Percentiles rank a stretch among this genome's conserved stretches.
These are phyloP conservation scores for Tylopilus sp. DNA, from an alignment of 768 basidiomycete species.

Conservation along the genomic window DNA sequence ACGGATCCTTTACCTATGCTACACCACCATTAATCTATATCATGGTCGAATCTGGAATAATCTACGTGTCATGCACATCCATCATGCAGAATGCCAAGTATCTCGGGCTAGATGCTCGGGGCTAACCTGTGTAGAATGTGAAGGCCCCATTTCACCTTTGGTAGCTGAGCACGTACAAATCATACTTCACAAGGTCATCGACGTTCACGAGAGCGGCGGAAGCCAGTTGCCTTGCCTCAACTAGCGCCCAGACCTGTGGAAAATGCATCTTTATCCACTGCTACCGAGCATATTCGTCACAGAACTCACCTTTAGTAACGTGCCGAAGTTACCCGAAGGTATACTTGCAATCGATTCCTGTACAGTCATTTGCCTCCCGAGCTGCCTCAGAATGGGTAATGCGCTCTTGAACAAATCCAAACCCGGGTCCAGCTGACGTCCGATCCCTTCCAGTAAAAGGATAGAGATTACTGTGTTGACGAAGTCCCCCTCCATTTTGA, in stretches of 20 bases:
- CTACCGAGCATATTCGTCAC: not conserved
- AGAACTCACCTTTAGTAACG: slow-evolving; percentile 77
- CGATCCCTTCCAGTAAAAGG: slow-evolving; percentile 91
- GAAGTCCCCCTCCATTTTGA: slow-evolving; percentile 98
- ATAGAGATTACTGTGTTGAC: slow-evolving; percentile 97
- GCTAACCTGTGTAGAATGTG: slow-evolving; percentile 40
- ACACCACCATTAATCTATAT: slow-evolving; percentile 14
- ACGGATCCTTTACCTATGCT: slow-evolving; percentile 13
- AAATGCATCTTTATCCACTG: slow-evolving; percentile 2
- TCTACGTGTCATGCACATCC: slow-evolving; percentile 9
- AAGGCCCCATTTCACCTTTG: slow-evolving; percentile 6
- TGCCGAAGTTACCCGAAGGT: slow-evolving; percentile 70
- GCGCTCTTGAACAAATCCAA: slow-evolving; percentile 96
- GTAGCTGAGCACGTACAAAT: slow-evolving; percentile 57
- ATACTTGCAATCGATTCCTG: slow-evolving; percentile 59
- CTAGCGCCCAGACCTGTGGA: slow-evolving; percentile 81
- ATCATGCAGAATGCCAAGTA: not conserved
- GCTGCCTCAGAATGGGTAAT: slow-evolving; percentile 85
- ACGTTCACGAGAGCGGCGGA: slow-evolving; percentile 73
- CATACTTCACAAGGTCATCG: slow-evolving; percentile 85
- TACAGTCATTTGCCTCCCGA: slow-evolving; percentile 88
- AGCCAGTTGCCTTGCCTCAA: slow-evolving; percentile 88
- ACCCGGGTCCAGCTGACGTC: slow-evolving; percentile 85
- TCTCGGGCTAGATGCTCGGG: slow-evolving; percentile 42
- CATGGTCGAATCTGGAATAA: slow-evolving; percentile 2